Base-by-base conservation (phyloP, 495 filamentous ascomycete species). In the Penicillium silybi region DNA sequence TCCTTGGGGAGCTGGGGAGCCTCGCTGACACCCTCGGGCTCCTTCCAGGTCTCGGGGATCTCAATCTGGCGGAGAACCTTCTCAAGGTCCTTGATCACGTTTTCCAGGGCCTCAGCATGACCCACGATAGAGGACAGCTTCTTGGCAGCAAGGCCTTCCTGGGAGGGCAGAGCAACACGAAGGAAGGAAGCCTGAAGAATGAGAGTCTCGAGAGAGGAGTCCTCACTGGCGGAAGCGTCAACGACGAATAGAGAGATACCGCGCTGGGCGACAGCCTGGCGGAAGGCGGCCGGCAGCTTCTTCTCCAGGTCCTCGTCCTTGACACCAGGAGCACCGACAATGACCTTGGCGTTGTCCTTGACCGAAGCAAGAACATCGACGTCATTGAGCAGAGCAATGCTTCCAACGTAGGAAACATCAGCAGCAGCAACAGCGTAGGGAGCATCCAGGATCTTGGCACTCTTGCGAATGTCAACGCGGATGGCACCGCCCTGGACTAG, bases 281-380 rank as follows among this genome's bases (percentile, higher is more conserved):
- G 82, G 42, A 90, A 80, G 17, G 67, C 52, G 15, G 76, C 74
- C 2, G 89, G 82, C 26, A 98, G 77, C 61, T 86, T 91, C 78
- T 92, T 96, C 71, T 97, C 95, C 4, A 92, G 65, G 26, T 97
- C 92, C 23, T 92, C 92, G 41, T 88, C 82, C 69, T 92, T 95
- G 53, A 87, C 78, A 46, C 82, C 86, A 10, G 89, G 80, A 16
- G 89, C 77, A 54, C 82, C 89, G 6, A 96, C 53, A 49, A 97
- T 78, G 39, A 98, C 54, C 52, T 83, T 86, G 32, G 85, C 87
- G 45, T 82, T 82, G 22, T 77, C 66, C 73, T 89, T 92, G 41
- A 90, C 71, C 23, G 80, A 87, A 48, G 80, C 76, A 10, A 90
- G 62, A 22, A 93, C 72, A 57, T 89, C 84, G 48, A 95, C 77